These are phyloP conservation scores for Colletotrichum sp. DNA, from an alignment of 2,329 filamentous ascomycete species.

Conservation along the genomic window DNA sequence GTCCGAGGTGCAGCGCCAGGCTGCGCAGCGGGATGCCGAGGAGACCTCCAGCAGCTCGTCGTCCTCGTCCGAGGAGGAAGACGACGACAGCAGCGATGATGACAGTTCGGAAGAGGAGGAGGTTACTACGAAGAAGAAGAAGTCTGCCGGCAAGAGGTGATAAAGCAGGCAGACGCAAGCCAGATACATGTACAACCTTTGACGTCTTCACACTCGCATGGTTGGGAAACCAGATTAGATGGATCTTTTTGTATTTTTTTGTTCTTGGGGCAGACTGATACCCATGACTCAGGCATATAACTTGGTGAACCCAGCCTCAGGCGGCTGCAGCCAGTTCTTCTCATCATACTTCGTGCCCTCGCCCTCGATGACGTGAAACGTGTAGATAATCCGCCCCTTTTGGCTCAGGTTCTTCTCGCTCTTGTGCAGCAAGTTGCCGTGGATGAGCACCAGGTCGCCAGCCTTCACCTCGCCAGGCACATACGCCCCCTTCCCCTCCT, in stretches of 20 bases:
- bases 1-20: slow-evolving; percentile 34
- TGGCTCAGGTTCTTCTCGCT: slow-evolving; percentile 89
- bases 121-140: neutral
- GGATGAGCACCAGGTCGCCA: slow-evolving; percentile 88
- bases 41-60: slow-evolving; percentile 47
- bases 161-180: neutral
- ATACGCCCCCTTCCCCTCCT: slow-evolving; percentile 62
- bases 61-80: slow-evolving; percentile 35
- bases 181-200: neutral
- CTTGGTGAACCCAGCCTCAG: slow-evolving; percentile 77
- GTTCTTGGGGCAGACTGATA: slow-evolving; percentile 9
- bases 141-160: neutral
- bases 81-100: slow-evolving; percentile 33
- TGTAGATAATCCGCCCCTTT: slow-evolving; percentile 93
- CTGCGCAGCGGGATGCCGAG: slow-evolving; percentile 31
- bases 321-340: slow-evolving; percentile 93
- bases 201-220: neutral
- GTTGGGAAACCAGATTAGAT: neutral
- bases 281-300: slow-evolving; percentile 47
- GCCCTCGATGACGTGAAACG: slow-evolving; percentile 95
- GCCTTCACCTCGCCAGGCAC: slow-evolving; percentile 87
- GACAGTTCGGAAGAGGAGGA: slow-evolving; percentile 27
- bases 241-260: neutral
- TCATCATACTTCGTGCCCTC: slow-evolving; percentile 76
- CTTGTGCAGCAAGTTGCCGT: slow-evolving; percentile 95